These are phyloP conservation scores for Novymonas esmeraldas DNA, from an alignment of 208 protist genomes.

Conservation along the genomic window DNA sequence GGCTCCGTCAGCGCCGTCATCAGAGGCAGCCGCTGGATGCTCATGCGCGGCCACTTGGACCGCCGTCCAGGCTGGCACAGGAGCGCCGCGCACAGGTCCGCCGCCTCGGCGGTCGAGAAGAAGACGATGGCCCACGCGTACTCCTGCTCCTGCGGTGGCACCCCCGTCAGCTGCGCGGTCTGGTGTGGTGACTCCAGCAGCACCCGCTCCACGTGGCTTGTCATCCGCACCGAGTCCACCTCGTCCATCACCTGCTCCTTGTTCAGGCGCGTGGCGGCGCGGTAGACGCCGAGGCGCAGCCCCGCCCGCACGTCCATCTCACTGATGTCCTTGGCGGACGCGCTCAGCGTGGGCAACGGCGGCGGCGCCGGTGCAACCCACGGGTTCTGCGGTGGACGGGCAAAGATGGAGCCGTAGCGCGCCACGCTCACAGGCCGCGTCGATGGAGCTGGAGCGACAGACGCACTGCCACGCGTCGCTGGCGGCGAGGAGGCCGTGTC, in stretches of 20 bases:
- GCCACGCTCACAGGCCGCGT: not conserved
- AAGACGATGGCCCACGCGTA: slow-evolving; percentile 35
- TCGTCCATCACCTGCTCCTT: slow-evolving; percentile 42
- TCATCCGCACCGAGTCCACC: slow-evolving; percentile 41
- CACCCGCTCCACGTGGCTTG: slow-evolving; percentile 31
- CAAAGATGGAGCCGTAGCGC: slow-evolving; percentile 23
- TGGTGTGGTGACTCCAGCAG: slow-evolving; percentile 19
- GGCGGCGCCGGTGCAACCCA: slow-evolving; percentile 13
- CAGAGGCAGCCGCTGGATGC: slow-evolving; percentile 29
- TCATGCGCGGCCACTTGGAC: slow-evolving; percentile 30
- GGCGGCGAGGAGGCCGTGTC: not conserved
- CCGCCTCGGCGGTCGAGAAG: slow-evolving; percentile 29
- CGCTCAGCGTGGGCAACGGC: slow-evolving; percentile 29
- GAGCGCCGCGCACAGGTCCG: slow-evolving; percentile 28
- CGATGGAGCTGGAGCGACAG: slow-evolving; percentile 1
- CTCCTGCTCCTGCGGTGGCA: slow-evolving; percentile 27
- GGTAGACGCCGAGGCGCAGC: slow-evolving; percentile 26
- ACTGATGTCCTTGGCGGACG: slow-evolving; percentile 26
- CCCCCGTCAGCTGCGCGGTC: not conserved
- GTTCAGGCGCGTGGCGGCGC: slow-evolving; percentile 17
- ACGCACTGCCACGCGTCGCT: not conserved
- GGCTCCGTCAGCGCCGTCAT: slow-evolving; percentile 14
- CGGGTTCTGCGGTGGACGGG: not conserved
- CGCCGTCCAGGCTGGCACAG: slow-evolving; percentile 33
- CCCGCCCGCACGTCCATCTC: slow-evolving; percentile 36